Evolutionary conservation across 768 basidiomycete genomes (phyloP), one percentile per base, ranked within the genome.

Genomic region (Suillus ampliporus): DNA sequence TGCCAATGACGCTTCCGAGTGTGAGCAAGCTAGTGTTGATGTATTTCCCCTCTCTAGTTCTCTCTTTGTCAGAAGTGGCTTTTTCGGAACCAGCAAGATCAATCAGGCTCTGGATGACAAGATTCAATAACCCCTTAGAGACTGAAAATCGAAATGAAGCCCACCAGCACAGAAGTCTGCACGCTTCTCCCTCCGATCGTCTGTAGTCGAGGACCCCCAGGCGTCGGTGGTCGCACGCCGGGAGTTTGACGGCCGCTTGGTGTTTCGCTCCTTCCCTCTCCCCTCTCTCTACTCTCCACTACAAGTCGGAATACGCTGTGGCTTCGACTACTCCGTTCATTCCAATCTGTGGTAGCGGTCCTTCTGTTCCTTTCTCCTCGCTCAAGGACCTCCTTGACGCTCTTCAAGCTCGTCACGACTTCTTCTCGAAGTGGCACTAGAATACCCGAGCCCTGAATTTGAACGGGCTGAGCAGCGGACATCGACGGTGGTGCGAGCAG

Each of bases 261-360:
- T 26, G 76, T 67, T 19, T 71, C 70, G 2, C 67, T 67, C 44
- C 71, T 71, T 35, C 71, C 85, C 14, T 88, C 88, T 0, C 84
- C 87, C 60, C 89, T 79, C 70, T 89, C 92, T 58, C 93, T 80
- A 68, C 92, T 94, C 75, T 97, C 95, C 56, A 97, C 89, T 0
- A 99, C 96, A 34, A 98, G 84, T 35, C 95, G 81, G 75, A 99
- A 97, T 1, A 99, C 92, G 66, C 91, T 93, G 74, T 98, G 97
- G 79, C 94, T 95, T 38, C 97, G 83, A 72, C 93, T 95, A 78
- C 93, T 95, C 62, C 97, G 79, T 69, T 95, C 92, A 72, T 99
- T 99, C 97, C 97, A 99, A 71, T 99, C 97, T n/a, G 97, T 99
- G 68, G 89, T 92, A 1, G 95, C 96, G 4, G 95, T 97, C 64